A percentile compares a stretch with the other conserved stretches of the same genome.
Evolutionary conservation across 2,329 filamentous ascomycete species (phyloP).

Genomic region (Penicillium capsulatum): DNA sequence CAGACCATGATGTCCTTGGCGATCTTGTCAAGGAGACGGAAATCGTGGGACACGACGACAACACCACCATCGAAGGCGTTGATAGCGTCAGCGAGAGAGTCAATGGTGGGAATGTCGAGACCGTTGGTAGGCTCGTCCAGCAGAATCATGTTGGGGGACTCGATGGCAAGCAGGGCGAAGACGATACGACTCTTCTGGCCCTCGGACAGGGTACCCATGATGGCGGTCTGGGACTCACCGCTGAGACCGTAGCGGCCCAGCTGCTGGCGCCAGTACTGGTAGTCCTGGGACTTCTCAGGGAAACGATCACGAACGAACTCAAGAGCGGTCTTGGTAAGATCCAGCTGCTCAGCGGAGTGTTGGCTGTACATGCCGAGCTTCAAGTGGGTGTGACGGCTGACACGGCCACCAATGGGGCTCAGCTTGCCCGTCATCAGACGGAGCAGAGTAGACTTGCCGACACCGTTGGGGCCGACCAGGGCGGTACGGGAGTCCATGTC

Average conservation of each 20-base stretch:
- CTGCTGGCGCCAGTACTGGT: conserved; percentile 99
- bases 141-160: conserved; percentile 93
- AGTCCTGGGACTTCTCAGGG: conserved; percentile 81
- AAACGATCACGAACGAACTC: conserved; percentile 99
- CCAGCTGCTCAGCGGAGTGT: conserved; percentile 97
- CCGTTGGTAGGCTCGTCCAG: conserved; percentile 99
- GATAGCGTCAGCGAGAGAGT: conserved; percentile 95
- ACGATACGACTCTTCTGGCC: conserved; percentile 98
- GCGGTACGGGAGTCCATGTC: conserved; percentile 99
- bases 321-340: conserved; percentile 93
- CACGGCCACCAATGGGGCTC: conserved; percentile 72
- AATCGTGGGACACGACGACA: conserved; percentile 97
- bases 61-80: conserved; percentile 95
- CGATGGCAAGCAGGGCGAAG: conserved; percentile 92
- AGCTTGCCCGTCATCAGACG: conserved; percentile 96
- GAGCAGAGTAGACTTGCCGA: conserved; percentile 95
- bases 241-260: conserved; percentile 90
- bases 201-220: conserved; percentile 97
- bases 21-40: conserved; percentile 98
- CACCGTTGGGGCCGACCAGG: conserved; percentile 96
- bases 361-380: conserved; percentile 98
- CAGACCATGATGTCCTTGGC: conserved; percentile 99
- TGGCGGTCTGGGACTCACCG: conserved; percentile 88
- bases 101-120: conserved; percentile 97
- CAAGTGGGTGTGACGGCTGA: conserved; percentile 92